Conservation (phyloP, 768 basidiomycete species). For the Goffeauzyma gilvescens region DNA sequence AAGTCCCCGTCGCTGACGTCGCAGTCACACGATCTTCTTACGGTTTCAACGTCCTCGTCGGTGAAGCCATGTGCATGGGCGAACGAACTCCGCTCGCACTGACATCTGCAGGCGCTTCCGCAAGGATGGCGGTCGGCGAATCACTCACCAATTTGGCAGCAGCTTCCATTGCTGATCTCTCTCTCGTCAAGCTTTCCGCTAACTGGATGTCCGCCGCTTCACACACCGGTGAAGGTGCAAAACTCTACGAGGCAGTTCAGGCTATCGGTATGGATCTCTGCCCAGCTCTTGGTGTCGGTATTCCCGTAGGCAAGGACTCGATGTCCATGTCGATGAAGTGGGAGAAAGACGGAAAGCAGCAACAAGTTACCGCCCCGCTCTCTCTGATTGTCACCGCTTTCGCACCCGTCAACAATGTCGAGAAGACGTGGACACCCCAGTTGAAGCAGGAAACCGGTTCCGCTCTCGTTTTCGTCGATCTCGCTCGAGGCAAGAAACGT, state of each 20-base stretch:
- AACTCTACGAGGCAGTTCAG: conserved; percentile 62
- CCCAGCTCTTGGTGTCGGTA: conserved; percentile 74
- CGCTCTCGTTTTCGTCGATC: conserved; percentile 68
- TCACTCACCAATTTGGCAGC: conserved; percentile 80
- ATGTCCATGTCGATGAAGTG: conserved; percentile 99
- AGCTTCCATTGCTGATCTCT: conserved; percentile 49
- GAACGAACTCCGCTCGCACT: conserved; percentile 88
- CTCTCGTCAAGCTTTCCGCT: conserved; percentile 77
- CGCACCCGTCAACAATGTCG: conserved; percentile 59
- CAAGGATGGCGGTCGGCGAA: conserved; percentile 89
- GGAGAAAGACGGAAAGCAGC: conserved; percentile 42
- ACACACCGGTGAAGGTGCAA: conserved; percentile 62
- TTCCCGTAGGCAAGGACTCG: conserved; percentile 96
- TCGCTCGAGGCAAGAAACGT: conserved; percentile 60
- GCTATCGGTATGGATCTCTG: conserved; percentile 88
- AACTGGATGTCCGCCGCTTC: conserved; percentile 99
- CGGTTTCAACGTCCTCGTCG: conserved; percentile 62
- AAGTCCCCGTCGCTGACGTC: conserved; percentile 91
- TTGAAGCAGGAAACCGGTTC: conserved; percentile 48
- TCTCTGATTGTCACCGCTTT: conserved; percentile 93
- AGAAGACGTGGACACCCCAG: conserved; percentile 81
- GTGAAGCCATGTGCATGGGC: conserved; percentile 98
- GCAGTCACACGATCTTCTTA: conserved; percentile 89
- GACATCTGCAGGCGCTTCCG: conserved; percentile 69
- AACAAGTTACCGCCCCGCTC: conserved; percentile 72